Evolutionary conservation across 2,329 filamentous ascomycete genomes (phyloP).

Genomic region (Beauveria sp.): DNA sequence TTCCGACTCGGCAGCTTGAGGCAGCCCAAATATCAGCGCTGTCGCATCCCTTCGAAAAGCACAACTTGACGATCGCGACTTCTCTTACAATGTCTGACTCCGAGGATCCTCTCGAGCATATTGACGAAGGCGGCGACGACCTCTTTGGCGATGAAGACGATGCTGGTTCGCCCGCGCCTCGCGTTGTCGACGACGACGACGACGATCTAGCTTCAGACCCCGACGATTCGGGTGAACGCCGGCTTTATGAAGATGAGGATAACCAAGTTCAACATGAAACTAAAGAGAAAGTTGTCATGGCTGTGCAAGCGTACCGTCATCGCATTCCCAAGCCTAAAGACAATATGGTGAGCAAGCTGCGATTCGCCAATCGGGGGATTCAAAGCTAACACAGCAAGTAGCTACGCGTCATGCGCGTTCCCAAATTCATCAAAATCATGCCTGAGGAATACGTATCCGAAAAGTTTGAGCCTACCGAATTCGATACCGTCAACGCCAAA

Average conservation of each 20-base stretch:
- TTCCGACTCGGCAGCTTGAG: neutral
- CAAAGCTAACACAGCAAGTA: conserved; percentile 23
- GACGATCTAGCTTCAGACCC: conserved; percentile 48
- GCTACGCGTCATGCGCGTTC: conserved; percentile 65
- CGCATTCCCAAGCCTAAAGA: conserved; percentile 63
- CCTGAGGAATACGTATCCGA: conserved; percentile 59
- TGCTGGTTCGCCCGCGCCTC: conserved; percentile 57
- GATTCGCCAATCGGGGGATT: neutral
- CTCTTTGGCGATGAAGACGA: conserved; percentile 56
- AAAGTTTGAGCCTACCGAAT: conserved; percentile 54
- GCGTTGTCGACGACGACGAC: conserved; percentile 52
- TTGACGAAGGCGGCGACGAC: conserved; percentile 52
- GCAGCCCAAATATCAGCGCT: neutral
- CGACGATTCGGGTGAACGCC: conserved; percentile 34
- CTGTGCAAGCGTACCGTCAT: conserved; percentile 60
- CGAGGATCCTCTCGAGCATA: conserved; percentile 44
- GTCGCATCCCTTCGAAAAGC: neutral
- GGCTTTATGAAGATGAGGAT: conserved; percentile 37
- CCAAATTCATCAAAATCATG: conserved; percentile 63
- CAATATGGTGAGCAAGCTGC: conserved; percentile 48
- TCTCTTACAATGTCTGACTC: conserved; percentile 44
- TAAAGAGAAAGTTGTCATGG: conserved; percentile 51
- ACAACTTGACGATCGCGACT: neutral
- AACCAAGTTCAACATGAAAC: conserved; percentile 39
- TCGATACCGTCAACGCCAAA: conserved; percentile 45